Evolutionary conservation across 129 eudicot genomes (phyloP).

Genomic region (Centella asiatica): DNA sequence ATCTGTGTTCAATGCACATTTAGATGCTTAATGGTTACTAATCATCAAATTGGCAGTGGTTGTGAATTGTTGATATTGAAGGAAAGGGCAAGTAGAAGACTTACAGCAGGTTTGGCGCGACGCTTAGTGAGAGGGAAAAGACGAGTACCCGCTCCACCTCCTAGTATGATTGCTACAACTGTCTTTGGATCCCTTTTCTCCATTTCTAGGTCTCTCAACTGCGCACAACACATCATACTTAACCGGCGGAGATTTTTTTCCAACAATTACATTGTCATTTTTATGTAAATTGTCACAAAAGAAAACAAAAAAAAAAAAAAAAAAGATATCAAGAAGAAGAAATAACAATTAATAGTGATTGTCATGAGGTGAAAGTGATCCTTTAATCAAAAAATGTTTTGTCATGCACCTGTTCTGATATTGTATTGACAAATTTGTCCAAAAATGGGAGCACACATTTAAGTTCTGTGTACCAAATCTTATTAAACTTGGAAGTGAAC

Average conservation of each 20-base stretch:
- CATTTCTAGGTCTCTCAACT: slow-evolving; percentile 70
- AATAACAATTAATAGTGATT: too few species aligned
- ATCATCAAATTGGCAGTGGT: neutral
- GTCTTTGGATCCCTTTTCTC: slow-evolving; percentile 67
- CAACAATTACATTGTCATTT: neutral
- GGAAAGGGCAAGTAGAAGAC: slow-evolving; percentile 7
- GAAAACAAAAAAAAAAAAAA: too few species aligned
- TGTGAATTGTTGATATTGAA: neutral
- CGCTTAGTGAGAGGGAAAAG: slow-evolving; percentile 91
- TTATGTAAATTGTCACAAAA: neutral
- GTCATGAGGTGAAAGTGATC: too few species aligned
- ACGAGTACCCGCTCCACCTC: slow-evolving; percentile 98
- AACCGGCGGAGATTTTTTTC: neutral
- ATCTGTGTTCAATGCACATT: neutral
- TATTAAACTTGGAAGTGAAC: too few species aligned
- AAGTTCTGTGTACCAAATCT: too few species aligned
- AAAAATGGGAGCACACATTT: too few species aligned
- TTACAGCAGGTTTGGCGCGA: slow-evolving; percentile 91
- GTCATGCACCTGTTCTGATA: too few species aligned
- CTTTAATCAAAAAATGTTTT: too few species aligned
- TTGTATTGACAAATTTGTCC: too few species aligned
- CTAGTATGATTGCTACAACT: slow-evolving; percentile 75
- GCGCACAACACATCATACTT: slow-evolving; percentile 3
- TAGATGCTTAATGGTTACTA: neutral
- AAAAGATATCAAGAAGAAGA: too few species aligned